Conservation (phyloP, 306 rosid species). For the Rosa lucieae region DNA sequence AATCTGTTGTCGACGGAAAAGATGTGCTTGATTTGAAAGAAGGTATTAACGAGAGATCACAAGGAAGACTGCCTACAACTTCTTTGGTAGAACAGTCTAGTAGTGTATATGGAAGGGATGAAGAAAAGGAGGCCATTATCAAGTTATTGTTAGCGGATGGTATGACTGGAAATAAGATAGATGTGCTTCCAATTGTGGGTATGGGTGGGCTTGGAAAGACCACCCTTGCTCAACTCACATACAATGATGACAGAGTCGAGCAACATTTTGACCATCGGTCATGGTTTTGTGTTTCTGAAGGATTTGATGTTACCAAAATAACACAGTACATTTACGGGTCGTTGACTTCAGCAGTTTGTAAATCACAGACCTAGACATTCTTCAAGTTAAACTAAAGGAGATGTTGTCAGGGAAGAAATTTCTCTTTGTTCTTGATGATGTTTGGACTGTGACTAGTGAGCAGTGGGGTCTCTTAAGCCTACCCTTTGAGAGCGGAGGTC, state of each 20-base stretch:
- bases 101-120: not conserved
- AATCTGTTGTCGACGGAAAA: not conserved
- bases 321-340: not conserved
- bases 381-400: not conserved
- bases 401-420: not conserved
- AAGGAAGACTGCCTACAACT: not conserved
- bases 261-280: not conserved
- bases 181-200: not conserved
- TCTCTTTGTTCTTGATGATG: not conserved
- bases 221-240: not conserved
- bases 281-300: not conserved
- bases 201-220: constrained; percentile 6
- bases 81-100: not conserved
- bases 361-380: not conserved
- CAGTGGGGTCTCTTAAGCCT: not conserved
- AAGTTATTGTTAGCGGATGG: not conserved
- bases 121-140: not conserved
- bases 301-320: not conserved
- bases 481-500: not conserved
- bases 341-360: not conserved
- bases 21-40: not conserved
- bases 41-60: not conserved
- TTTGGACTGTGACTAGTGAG: not conserved
- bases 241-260: not conserved
- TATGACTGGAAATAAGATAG: not conserved